Base-by-base conservation (phyloP, 495 filamentous ascomycete species). In the Polyplosphaeria fusca region DNA sequence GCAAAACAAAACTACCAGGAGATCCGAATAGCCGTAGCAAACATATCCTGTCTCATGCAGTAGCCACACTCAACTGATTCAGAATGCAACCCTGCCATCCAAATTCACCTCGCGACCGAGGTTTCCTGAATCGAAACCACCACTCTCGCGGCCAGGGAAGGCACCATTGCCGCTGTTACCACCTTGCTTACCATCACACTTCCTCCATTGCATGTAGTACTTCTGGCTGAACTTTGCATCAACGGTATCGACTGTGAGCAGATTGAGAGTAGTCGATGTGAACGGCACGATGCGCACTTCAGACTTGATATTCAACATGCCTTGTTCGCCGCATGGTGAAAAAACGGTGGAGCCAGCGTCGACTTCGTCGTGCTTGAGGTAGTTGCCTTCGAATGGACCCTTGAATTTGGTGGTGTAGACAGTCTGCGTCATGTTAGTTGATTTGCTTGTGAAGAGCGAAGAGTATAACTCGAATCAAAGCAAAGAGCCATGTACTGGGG, bases 271-370 rank as follows among this genome's bases (percentile, higher is more conserved):
- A n/a, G 44, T 55, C 11, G 58, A 18, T 1, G 27, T 19, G 44
- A 55, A 47, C 7, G 58, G 58, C 1, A 55, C 39, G 24, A 61
- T 49, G 44, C 58, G 58, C 3, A 61, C 58, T 55, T 61, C 58
- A 18, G 50, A 55, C 48, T 64, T 64, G 39, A 64, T 59, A 35
- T 64, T 64, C 7, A 59, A 48, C 47, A 64, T 64, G 41, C 55
- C 60, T 19, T 58, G 47, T 39, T 58, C 55, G 20, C 60, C 60
- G 42, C 60, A 64, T 3, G 53, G 46, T 5, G 53, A 58, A 46
- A 46, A 63, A 24, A 58, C 53, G 13, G 55, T 47, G 20, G 40
- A 28, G 20, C 54, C 60, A 20, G 55, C 55, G 18, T 52, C 43
- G 26, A 64, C 49, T 38, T 58, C 60, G 32, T 63, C 60, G 24